A percentile compares a stretch with the other conserved stretches of the same genome.
phyloP scores from a whole-genome alignment of 2,329 filamentous ascomycete species.

The Calonectria montana region DNA sequence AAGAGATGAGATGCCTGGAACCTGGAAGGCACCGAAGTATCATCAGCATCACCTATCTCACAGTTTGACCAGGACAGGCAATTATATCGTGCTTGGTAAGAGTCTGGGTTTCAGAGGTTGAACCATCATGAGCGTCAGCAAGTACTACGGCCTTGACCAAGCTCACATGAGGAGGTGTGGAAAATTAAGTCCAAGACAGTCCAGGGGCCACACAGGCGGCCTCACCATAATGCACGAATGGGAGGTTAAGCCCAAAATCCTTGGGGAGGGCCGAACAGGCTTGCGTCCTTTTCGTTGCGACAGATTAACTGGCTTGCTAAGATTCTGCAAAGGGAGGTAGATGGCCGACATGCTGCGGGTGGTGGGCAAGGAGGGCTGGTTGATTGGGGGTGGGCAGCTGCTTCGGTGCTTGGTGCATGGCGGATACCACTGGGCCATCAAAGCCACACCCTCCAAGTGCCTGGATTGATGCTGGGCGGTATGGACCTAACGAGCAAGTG shows the following conservation, averaged over 20 bases:
- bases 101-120: neutral
- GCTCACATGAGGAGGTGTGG: conserved; percentile 3
- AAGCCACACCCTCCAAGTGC: neutral
- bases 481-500: neutral
- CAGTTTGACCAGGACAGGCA: neutral
- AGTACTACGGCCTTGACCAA: neutral
- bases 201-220: conserved; percentile 10
- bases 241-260: neutral
- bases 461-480: neutral
- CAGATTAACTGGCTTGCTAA: conserved; percentile 13
- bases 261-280: neutral
- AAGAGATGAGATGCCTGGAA: neutral
- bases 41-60: neutral
- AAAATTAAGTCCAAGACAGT: conserved; percentile 10
- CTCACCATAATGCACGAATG: neutral
- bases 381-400: neutral
- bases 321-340: neutral
- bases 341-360: neutral
- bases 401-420: neutral
- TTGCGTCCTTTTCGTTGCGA: conserved; percentile 1
- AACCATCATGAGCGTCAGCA: neutral
- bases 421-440: neutral
- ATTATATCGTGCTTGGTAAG: neutral
- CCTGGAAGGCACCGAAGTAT: no score
- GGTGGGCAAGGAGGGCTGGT: neutral